A percentile compares a stretch with the other conserved stretches of the same genome.
phyloP scores from a whole-genome alignment of 202 grass and related monocot genomes.

The Hordeum pubiflorum region DNA sequence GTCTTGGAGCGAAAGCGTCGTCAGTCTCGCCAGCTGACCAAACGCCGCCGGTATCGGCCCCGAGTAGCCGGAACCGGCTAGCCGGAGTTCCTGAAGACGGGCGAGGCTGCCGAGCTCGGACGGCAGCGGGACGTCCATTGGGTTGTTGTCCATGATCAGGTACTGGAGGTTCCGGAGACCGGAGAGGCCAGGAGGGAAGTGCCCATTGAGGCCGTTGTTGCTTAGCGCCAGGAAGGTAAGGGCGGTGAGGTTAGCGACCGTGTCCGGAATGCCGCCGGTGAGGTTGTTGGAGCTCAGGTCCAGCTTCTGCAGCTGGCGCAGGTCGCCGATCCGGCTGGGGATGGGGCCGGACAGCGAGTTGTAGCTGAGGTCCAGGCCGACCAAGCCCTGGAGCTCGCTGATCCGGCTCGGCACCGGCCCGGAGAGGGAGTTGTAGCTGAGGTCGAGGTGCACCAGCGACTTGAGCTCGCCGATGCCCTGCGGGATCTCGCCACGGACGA shows the following conservation, averaged over 20 bases:
- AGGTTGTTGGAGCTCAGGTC: conserved; percentile 88
- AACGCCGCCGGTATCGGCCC: conserved; percentile 67
- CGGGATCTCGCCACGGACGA: conserved; percentile 40
- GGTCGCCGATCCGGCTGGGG: conserved; percentile 49
- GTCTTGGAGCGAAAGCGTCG: conserved; percentile 69
- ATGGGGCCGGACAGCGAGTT: conserved; percentile 67
- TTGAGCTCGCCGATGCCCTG: conserved; percentile 28
- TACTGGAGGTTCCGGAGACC: conserved; percentile 62
- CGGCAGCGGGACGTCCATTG: conserved; percentile 50
- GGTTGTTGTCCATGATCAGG: conserved; percentile 92
- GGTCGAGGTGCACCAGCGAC: conserved; percentile 58
- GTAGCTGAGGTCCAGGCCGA: conserved; percentile 67
- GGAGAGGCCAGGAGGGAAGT: conserved; percentile 42
- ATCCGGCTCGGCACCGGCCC: conserved; percentile 39
- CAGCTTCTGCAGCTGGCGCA: conserved; percentile 80
- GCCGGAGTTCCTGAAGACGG: conserved; percentile 69
- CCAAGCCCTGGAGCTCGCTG: conserved; percentile 31
- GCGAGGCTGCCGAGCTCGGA: conserved; percentile 56
- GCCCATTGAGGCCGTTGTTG: conserved; percentile 53
- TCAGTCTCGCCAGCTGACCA: conserved; percentile 53
- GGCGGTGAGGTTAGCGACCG: conserved; percentile 39
- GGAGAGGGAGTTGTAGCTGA: conserved; percentile 69
- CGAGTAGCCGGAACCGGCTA: conserved; percentile 70
- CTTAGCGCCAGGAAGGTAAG: conserved; percentile 82
- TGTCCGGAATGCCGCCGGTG: conserved; percentile 42